Evolutionary conservation across 805 yeast genomes (phyloP), one percentile per base, ranked within the genome.

Genomic region (Brettanomyces naardenensis): DNA sequence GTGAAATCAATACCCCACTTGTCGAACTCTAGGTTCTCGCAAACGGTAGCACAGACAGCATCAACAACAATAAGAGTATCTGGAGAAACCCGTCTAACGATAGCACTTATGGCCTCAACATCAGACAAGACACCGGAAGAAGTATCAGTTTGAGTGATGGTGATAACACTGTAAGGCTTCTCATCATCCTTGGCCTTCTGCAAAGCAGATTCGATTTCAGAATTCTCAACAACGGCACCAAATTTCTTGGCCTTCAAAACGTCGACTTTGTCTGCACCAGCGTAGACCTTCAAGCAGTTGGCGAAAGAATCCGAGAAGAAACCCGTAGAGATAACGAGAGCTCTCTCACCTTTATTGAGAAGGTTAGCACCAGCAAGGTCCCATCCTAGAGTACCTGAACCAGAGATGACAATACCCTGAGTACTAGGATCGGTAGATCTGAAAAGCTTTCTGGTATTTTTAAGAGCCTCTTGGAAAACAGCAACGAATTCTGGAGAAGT

Each of bases 361-460:
- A 88, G 68, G 62, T 90, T 89, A 25, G 95, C 71, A 19, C 81
- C 95, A 30, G 76, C 80, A 44, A 89, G 66, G 54, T 89, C 97
- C 95, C 96, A 89, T 27, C 97, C 97, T 30, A 89, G 69, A 17
- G 97, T 87, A 41, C 97, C 97, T 2, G 95, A 81, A 31, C 97
- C 97, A 3, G 92, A 71, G 40, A 90, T 56, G 13, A 90, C 84
- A 43, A 84, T 69, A 6, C 89, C 86, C 64, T 86, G 95, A 27
- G 92, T 74, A n/a, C 62, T 56, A 11, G 74, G 59, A 50, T 72
- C 76, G 20, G 75, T 64, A 21, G 90, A 78, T 54, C 79, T 73
- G 72, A 89, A 89, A 47, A 90, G 61, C 47, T 66, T 69, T 51
- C 97, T 75, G 49, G 86, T 70, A 58, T 78, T 75, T 51, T 68